Evolutionary conservation across 2,329 filamentous ascomycete species (phyloP), one percentile per base, ranked within the genome.

Genomic region (Myotisia sp.): DNA sequence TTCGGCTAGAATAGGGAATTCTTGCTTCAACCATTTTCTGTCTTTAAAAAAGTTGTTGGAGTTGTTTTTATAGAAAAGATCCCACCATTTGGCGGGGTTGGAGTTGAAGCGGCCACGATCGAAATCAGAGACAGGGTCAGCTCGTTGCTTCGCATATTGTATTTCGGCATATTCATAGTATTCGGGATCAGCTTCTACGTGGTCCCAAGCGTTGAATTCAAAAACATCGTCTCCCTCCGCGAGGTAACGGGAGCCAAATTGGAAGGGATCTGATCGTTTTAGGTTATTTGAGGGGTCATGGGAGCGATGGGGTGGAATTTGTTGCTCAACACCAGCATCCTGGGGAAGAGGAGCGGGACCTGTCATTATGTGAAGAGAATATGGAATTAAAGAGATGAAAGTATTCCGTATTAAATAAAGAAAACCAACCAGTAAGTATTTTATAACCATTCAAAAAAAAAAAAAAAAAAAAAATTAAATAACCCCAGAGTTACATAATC

Each of bases 141-240:
- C 73, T 44, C 86, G 76, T 62, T 98, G 90, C 60, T 79, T 79
- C 29, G 73, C 71, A 53, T 81, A 87, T 62, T 95, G 90, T 51
- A 76, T 62, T 58, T 86, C 75, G 40, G 85, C 78, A 58, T 90
- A 93, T 52, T 80, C 74, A 52, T 79, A 77, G 67, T 93, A 95
- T 26, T 76, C 70, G 47, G 83, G 75, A 62, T 95, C 87, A 54
- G 85, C 85, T 59, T 87, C 79, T 53, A 95, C 90, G 55, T 98
- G 87, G 56, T 98, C 90, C 90, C 90, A 98, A 23, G 90, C 90
- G 58, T 98, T 98, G 72, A 90, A 93, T 56, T 92, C 80, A 62
- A 87, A 98, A 50, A 92, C 82, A 54, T 95, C 71, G 62, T 93
- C 86, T 52, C 76, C 74, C 55, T 87, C 70, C 49, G 80, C 75